Evolutionary conservation across 148 eudicot genomes (phyloP).

Genomic region (Drosera capensis): DNA sequence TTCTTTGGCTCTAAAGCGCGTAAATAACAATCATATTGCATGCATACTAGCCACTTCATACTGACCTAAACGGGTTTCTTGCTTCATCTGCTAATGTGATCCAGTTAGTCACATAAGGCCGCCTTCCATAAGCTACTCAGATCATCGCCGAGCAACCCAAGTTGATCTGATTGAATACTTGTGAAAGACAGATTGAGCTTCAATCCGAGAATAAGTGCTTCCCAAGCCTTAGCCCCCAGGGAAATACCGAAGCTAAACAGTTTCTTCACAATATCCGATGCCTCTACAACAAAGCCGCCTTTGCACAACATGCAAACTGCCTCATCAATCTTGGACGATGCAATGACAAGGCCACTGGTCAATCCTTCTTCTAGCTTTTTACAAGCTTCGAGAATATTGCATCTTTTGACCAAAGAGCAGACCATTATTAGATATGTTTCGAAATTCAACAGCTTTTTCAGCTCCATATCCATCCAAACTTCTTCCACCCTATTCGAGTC

Average conservation of each 20-base stretch:
- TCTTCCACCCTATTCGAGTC: constrained; percentile 19
- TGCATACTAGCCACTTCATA: too few species aligned
- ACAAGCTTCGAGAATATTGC: constrained; percentile 21
- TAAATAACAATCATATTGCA: too few species aligned
- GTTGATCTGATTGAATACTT: too few species aligned
- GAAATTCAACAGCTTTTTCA: constrained; percentile 16
- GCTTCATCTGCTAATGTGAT: too few species aligned
- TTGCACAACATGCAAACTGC: constrained; percentile 13
- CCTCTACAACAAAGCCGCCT: constrained; percentile 17
- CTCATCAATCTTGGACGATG: constrained; percentile 15
- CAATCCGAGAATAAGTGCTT: constrained; percentile 17
- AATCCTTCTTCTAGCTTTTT: constrained; percentile 23
- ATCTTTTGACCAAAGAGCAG: constrained; percentile 11
- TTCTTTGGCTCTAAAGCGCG: too few species aligned
- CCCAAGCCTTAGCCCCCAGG: constrained; percentile 25
- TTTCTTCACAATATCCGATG: constrained; percentile 8
- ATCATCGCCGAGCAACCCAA: too few species aligned
- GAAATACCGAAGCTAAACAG: constrained; percentile 8
- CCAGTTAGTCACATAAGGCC: too few species aligned
- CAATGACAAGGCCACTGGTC: constrained; percentile 11
- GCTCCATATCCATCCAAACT: constrained; percentile 20
- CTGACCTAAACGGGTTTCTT: too few species aligned
- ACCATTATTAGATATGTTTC: constrained; percentile 20
- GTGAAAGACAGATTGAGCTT: constrained; percentile 4
- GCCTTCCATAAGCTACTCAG: too few species aligned